A percentile compares a stretch with the other conserved stretches of the same genome.
phyloP scores from a whole-genome alignment of 495 filamentous ascomycete genomes.

The Neurospora sp. region DNA sequence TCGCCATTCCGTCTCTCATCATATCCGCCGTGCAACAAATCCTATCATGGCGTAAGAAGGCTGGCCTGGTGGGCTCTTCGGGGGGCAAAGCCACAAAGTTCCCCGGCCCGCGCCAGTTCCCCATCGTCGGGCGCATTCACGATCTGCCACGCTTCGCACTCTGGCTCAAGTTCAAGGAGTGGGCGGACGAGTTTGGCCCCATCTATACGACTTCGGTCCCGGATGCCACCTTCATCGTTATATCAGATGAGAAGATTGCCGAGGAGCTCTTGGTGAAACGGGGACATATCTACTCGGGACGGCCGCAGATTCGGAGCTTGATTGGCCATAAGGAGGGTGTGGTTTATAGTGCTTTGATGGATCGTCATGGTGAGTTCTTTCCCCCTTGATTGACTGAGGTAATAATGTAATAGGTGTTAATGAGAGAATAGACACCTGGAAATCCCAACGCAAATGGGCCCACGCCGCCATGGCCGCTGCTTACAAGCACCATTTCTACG shows the following conservation, averaged over 20 bases:
- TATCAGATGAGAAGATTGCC: slow-evolving; percentile 47
- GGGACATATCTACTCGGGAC: slow-evolving; percentile 43
- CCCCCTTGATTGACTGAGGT: background rate
- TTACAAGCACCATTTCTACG: slow-evolving; percentile 37
- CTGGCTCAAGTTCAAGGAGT: slow-evolving; percentile 49
- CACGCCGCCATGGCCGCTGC: slow-evolving; percentile 39
- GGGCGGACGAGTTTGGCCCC: slow-evolving; percentile 44
- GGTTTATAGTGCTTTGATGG: slow-evolving; percentile 38
- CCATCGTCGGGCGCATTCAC: slow-evolving; percentile 40
- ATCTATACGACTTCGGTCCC: slow-evolving; percentile 43
- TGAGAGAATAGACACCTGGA: slow-evolving; percentile 29
- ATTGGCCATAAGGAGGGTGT: slow-evolving; percentile 38
- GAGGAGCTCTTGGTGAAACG: slow-evolving; percentile 44
- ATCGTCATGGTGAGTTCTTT: slow-evolving; percentile 31
- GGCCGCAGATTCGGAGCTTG: slow-evolving; percentile 38
- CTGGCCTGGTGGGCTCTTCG: background rate
- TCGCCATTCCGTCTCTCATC: slow-evolving; percentile 35
- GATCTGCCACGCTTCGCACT: slow-evolving; percentile 39
- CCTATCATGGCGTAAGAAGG: slow-evolving; percentile 27
- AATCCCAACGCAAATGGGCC: slow-evolving; percentile 36
- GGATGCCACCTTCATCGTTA: slow-evolving; percentile 39
- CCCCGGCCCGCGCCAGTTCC: slow-evolving; percentile 36
- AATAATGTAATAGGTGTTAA: background rate
- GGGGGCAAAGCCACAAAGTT: slow-evolving; percentile 10
- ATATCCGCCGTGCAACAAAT: slow-evolving; percentile 31